phyloP scores from a whole-genome alignment of 176 grass and related monocot genomes.

The barley (Hordeum vulgare) region MorexV3_pseudomolecules_assembly NC_058523.1:526332423-526332922 shows the following conservation, averaged over 20 bases:
- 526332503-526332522: not conserved
- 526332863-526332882: too few relatives aligned
- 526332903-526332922: too few relatives aligned
- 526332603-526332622: not conserved
- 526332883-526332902: too few relatives aligned
- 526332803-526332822: too few relatives aligned
- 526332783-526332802: not conserved
- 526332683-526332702: not conserved
- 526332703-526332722: not conserved
- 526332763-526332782: not conserved
- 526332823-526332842: too few relatives aligned
- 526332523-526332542: not conserved
- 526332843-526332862: too few relatives aligned
- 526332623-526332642: not conserved
- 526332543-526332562: constrained; percentile 12
- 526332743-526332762: not conserved
- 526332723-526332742: not conserved
- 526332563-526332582: not conserved
- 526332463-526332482: not conserved
- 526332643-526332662: not conserved
- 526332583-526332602: not conserved
- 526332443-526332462: not conserved
- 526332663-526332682: not conserved
- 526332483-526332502: constrained; percentile 13
- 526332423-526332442: not conserved